These are phyloP conservation scores for Sequoiadendron giganteum DNA, from an alignment of 75 land plant species.

Conservation along the genomic window DNA sequence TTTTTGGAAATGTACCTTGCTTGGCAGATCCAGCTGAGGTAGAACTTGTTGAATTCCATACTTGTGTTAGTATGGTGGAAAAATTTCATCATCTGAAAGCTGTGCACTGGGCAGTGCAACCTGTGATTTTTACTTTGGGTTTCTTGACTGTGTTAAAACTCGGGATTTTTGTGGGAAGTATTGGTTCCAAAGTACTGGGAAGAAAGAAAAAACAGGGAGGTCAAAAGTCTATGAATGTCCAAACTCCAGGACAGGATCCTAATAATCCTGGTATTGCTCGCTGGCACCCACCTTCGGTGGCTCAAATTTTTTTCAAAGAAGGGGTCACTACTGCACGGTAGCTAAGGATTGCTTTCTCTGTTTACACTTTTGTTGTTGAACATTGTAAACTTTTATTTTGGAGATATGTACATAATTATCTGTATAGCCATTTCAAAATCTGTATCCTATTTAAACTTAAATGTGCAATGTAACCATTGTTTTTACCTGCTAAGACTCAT, in stretches of 20 bases:
- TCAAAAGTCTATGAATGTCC: slow-evolving; percentile 24
- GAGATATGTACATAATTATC: not conserved
- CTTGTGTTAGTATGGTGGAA: slow-evolving; percentile 50
- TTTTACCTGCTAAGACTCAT: not conserved
- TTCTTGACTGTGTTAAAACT: slow-evolving; percentile 71
- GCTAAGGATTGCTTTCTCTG: not conserved
- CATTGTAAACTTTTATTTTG: not conserved
- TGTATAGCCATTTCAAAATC: not conserved
- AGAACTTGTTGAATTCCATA: slow-evolving; percentile 66
- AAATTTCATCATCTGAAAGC: slow-evolving; percentile 90
- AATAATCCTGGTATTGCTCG: slow-evolving; percentile 31
- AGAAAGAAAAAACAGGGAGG: slow-evolving; percentile 25
- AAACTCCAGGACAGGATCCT: slow-evolving; percentile 26
- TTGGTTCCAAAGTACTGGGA: slow-evolving; percentile 19
- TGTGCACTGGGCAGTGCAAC: slow-evolving; percentile 91
- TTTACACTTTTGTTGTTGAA: not conserved
- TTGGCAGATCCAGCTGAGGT: slow-evolving; percentile 95
- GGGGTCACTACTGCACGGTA: slow-evolving; percentile 20
- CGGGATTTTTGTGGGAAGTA: slow-evolving; percentile 55
- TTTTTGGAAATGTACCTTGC: slow-evolving; percentile 38
- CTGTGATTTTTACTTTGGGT: slow-evolving; percentile 65
- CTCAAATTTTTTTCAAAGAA: slow-evolving; percentile 54
- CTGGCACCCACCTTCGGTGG: slow-evolving; percentile 66
- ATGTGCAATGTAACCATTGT: not conserved
- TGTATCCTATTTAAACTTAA: not conserved